Percentiles rank a stretch among this genome's conserved stretches.
Conservation (phyloP, 768 basidiomycete genomes). For the Pleurotus ostreatus region DNA sequence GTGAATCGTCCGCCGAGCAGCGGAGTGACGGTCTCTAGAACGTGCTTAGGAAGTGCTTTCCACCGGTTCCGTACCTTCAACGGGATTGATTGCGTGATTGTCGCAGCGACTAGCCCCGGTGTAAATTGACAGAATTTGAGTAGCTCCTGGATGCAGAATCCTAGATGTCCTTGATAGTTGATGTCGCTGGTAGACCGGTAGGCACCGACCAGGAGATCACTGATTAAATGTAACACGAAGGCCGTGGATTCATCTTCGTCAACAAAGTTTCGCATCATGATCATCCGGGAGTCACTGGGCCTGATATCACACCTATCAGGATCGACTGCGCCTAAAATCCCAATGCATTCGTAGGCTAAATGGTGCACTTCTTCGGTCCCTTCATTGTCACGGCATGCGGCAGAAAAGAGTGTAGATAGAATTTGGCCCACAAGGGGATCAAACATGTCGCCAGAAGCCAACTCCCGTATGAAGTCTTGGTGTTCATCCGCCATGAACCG, state of each 20-base stretch:
- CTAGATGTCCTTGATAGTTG: slow-evolving; percentile 83
- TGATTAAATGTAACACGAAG: slow-evolving; percentile 86
- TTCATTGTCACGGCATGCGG: slow-evolving; percentile 78
- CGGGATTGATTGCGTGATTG: slow-evolving; percentile 43
- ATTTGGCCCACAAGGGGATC: slow-evolving; percentile 70
- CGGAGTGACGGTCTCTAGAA: slow-evolving; percentile 82
- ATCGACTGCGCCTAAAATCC: slow-evolving; percentile 89
- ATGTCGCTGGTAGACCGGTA: slow-evolving; percentile 95
- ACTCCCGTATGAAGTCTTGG: slow-evolving; percentile 47
- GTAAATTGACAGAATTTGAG: slow-evolving; percentile 85
- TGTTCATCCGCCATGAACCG: slow-evolving; percentile 51
- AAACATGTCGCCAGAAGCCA: slow-evolving; percentile 85
- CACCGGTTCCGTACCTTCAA: slow-evolving; percentile 72
- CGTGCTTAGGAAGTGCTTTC: slow-evolving; percentile 75
- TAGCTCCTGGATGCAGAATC: slow-evolving; percentile 90
- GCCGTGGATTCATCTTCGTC: slow-evolving; percentile 70
- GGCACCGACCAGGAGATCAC: slow-evolving; percentile 80
- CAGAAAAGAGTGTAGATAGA: slow-evolving; percentile 60
- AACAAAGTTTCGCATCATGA: slow-evolving; percentile 76
- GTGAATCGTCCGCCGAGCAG: slow-evolving; percentile 70
- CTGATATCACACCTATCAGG: slow-evolving; percentile 84
- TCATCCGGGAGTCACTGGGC: slow-evolving; percentile 54
- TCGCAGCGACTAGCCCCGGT: slow-evolving; percentile 58
- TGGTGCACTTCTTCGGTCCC: slow-evolving; percentile 61
- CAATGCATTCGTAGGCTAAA: slow-evolving; percentile 86